Conservation (phyloP, 177 flowering plant genomes). For the Vitis hybrid region DNA sequence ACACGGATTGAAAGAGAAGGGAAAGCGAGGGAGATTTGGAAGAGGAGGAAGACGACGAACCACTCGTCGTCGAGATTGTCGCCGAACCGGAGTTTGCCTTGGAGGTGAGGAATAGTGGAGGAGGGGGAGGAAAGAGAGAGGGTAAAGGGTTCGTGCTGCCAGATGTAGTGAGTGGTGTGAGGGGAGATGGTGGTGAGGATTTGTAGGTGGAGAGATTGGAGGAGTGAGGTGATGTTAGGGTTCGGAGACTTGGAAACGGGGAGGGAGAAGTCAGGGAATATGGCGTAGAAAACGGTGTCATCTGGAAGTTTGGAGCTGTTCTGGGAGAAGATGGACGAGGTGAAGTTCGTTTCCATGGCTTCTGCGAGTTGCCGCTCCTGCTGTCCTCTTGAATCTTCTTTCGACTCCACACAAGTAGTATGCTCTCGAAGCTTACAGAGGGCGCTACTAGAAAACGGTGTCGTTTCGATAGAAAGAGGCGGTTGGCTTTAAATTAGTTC, state of each 20-base stretch:
- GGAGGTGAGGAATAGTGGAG: constrained; percentile 50
- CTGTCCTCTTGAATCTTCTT: too few relatives aligned
- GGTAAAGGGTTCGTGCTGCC: constrained; percentile 88
- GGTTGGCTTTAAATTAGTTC: too few relatives aligned
- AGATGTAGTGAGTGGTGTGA: constrained; percentile 54
- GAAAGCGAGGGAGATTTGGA: constrained; percentile 41
- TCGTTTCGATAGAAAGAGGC: too few relatives aligned
- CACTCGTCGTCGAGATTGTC: constrained; percentile 93
- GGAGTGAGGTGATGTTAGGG: constrained; percentile 16
- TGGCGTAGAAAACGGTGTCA: constrained; percentile 79
- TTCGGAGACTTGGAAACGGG: constrained; percentile 14
- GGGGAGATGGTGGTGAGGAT: constrained; percentile 55
- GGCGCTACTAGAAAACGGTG: too few relatives aligned
- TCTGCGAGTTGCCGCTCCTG: not conserved
- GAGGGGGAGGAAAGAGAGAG: constrained; percentile 41
- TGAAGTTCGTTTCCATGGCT: constrained; percentile 1
- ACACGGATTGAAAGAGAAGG: constrained; percentile 54
- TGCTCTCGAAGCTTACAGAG: too few relatives aligned
- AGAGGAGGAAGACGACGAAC: constrained; percentile 79
- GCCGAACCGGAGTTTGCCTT: constrained; percentile 67
- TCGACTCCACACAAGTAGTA: too few relatives aligned
- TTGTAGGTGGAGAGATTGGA: constrained; percentile 66
- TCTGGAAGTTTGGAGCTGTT: constrained; percentile 54
- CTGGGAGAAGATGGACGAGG: constrained; percentile 28
- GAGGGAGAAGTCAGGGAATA: constrained; percentile 57